phyloP scores from a whole-genome alignment of 2,329 filamentous ascomycete species.

The Sporothrix pseudoabietina region DNA sequence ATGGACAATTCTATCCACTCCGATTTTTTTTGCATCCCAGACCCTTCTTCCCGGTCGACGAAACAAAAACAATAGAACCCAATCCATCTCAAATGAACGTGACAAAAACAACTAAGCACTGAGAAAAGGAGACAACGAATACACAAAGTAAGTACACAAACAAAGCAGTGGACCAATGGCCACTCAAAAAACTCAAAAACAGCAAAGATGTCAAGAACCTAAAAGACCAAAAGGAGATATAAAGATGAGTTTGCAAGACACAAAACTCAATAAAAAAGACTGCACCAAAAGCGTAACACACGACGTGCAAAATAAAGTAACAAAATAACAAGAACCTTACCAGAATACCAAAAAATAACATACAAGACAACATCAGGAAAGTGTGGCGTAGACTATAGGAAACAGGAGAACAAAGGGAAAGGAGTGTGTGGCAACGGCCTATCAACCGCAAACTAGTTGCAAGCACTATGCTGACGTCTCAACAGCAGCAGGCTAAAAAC shows the following conservation, averaged over 20 bases:
- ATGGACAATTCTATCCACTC: neutral
- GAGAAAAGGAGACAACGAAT: neutral
- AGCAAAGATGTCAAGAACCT: neutral
- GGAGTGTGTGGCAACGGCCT: neutral
- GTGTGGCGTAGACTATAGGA: neutral
- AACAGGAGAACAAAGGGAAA: neutral
- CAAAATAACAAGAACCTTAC: slow-evolving; percentile 8
- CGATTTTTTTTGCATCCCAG: neutral
- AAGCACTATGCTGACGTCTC: slow-evolving; percentile 31
- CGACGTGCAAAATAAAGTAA: neutral
- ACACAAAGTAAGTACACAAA: slow-evolving; percentile 10
- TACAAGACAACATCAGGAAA: slow-evolving; percentile 9
- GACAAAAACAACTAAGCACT: neutral
- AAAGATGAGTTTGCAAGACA: neutral
- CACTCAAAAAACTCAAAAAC: neutral
- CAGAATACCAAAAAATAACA: slow-evolving; percentile 8
- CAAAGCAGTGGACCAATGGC: neutral
- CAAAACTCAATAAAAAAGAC: neutral
- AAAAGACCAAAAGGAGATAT: neutral
- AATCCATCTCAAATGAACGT: neutral
- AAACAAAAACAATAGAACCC: neutral
- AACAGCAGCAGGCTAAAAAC: slow-evolving; percentile 24
- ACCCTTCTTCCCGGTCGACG: neutral
- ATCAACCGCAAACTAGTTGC: neutral
- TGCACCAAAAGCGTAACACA: slow-evolving; percentile 10